Evolutionary conservation across 2,329 filamentous ascomycete species (phyloP).

Genomic region (Verticillium nubilum): DNA sequence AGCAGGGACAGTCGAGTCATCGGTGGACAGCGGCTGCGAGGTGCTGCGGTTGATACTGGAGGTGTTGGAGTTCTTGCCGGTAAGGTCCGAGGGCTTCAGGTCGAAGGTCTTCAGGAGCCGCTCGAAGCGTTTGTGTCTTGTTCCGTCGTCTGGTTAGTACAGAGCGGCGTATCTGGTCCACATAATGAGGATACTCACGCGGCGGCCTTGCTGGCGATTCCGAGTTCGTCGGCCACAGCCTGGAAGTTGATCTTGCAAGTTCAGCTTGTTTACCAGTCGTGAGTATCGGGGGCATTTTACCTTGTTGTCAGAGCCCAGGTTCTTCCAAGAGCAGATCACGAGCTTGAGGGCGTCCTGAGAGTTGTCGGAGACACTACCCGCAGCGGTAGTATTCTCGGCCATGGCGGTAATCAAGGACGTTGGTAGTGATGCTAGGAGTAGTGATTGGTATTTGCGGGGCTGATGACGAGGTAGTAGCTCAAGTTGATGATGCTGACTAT

Average conservation of each 20-base stretch:
- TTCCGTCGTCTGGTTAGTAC: background rate
- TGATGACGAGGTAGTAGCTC: too few relatives aligned
- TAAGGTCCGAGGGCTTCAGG: background rate
- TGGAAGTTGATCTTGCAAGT: background rate
- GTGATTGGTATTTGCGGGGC: too few relatives aligned
- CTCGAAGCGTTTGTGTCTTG: background rate
- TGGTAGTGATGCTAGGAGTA: too few relatives aligned
- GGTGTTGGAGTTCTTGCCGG: background rate
- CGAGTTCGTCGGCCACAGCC: background rate
- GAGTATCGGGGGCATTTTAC: background rate
- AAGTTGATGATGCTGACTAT: too few relatives aligned
- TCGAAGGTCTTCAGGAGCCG: background rate
- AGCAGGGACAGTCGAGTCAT: background rate
- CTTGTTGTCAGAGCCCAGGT: background rate
- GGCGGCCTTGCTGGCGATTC: background rate
- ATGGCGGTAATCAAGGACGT: background rate
- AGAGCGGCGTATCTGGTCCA: background rate
- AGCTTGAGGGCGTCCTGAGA: background rate
- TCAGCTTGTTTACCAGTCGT: background rate
- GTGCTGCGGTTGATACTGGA: background rate
- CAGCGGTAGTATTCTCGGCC: background rate
- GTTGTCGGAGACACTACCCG: background rate
- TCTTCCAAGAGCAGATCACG: background rate
- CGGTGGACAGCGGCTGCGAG: background rate
- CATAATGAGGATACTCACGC: background rate